Evolutionary conservation across 75 land plant species (phyloP), one percentile per base, ranked within the genome.

Genomic region (Sequoia sempervirens): DNA sequence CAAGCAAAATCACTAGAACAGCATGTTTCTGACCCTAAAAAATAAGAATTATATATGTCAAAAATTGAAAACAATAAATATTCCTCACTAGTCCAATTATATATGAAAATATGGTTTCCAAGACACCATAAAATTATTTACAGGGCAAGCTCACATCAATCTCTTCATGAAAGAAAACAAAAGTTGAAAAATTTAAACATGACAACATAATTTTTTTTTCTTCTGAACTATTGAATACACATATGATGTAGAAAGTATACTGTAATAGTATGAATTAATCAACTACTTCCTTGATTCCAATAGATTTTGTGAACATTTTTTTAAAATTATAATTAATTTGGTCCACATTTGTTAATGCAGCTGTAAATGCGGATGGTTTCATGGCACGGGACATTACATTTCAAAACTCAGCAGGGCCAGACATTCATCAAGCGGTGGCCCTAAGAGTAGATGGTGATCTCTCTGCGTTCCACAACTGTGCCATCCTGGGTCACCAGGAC

Each of bases 361-460:
- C 84, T 80, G 89, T 89, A 13, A 80, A 87, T 80, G 96, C 92
- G 52, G 85, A 88, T 36, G 90, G 91, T 32, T 95, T 95, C 84
- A 46, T 91, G 5, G 93, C 93, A 15, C 81, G 83, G 23, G 83
- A 84, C 11, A 69, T 95, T 50, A 89, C 92, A 61, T 86, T 93
- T 58, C 85, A 83, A 79, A 94, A 93, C 85, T 82, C 95, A 20
- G 96, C 96, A 64, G 92, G 92, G 34, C 86, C 91, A 17, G 85
- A 66, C 0, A 86, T 82, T 30, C 91, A 91, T 64, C 96, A 94
- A 56, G 95, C 93, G 0, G 92, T 93, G 28, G 96, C 95, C 17
- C 86, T 94, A 28, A 66, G 92, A 82, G 87, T 88, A 23, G 37
- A 87, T 83, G 84, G 89, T 83, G 92, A 92, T 82, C 84, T 79